Conservation (phyloP, 441 rosid genomes). For the Pelargonium citronellum region DNA sequence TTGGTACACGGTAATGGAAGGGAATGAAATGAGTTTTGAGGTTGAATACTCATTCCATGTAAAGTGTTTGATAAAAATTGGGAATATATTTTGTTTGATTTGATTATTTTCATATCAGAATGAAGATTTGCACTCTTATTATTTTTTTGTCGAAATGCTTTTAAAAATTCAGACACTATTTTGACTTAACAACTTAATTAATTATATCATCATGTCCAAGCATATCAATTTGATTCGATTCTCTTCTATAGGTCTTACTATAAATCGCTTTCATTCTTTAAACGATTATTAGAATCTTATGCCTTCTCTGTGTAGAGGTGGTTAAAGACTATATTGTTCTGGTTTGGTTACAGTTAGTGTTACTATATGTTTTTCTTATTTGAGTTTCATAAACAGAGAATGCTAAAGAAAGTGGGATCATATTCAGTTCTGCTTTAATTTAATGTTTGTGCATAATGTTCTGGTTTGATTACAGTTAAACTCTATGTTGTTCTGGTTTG, state of each 20-base stretch:
- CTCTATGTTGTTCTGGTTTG: background rate
- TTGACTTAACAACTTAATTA: too few relatives aligned
- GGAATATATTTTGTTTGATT: too few relatives aligned
- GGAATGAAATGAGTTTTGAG: too few relatives aligned
- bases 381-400: background rate
- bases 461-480: too few relatives aligned
- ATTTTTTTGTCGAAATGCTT: too few relatives aligned
- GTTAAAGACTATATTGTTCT: background rate
- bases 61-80: too few relatives aligned
- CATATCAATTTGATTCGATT: background rate
- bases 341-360: background rate
- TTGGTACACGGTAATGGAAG: too few relatives aligned
- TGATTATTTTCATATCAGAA: too few relatives aligned
- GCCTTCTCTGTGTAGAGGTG: conserved; percentile 6
- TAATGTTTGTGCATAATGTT: background rate
- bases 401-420: background rate
- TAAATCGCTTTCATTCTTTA: background rate
- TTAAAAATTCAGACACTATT: too few relatives aligned
- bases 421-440: background rate
- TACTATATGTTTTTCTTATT: background rate
- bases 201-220: background rate
- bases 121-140: too few relatives aligned
- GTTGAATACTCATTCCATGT: too few relatives aligned
- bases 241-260: background rate
- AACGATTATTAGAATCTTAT: conserved; percentile 18